Percentiles rank a stretch among this genome's conserved stretches.
These are phyloP conservation scores for Silene coronaria DNA, from an alignment of 179 eudicot species.

Conservation along the genomic window DNA sequence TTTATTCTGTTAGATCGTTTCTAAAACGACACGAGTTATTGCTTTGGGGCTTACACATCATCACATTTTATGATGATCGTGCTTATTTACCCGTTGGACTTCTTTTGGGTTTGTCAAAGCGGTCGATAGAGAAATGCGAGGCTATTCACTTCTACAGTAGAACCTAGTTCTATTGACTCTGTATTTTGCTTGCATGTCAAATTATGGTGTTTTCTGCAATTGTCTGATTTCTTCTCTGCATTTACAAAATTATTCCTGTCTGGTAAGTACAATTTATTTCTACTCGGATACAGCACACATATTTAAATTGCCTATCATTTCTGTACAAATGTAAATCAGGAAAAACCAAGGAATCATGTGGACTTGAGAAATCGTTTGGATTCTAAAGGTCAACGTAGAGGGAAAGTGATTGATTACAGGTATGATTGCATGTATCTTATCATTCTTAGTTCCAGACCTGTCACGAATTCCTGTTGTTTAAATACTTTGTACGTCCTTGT, in stretches of 20 bases:
- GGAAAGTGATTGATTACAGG: conserved; percentile 98
- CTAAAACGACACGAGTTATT: no score
- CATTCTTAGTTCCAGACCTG: neutral
- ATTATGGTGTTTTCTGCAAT: neutral
- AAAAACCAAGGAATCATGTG: conserved; percentile 90
- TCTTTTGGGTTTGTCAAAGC: neutral
- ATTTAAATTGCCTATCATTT: neutral
- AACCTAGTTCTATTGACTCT: neutral
- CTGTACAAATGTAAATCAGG: conserved; percentile 36
- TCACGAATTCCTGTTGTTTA: neutral
- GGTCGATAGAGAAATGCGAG: neutral
- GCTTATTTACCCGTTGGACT: no score
- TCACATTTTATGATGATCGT: no score
- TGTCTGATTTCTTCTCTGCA: neutral
- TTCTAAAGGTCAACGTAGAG: conserved; percentile 92
- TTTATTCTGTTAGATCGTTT: no score
- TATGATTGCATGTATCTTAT: conserved; percentile 24
- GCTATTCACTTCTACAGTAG: neutral
- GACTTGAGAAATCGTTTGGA: conserved; percentile 94
- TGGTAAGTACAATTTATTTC: neutral
- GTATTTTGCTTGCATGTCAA: neutral
- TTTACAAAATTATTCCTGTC: neutral
- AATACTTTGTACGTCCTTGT: neutral
- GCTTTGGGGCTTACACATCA: no score
- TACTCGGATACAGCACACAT: neutral